Conservation (phyloP, 2,329 filamentous ascomycete genomes). For the Colletotrichum aenigma region DNA sequence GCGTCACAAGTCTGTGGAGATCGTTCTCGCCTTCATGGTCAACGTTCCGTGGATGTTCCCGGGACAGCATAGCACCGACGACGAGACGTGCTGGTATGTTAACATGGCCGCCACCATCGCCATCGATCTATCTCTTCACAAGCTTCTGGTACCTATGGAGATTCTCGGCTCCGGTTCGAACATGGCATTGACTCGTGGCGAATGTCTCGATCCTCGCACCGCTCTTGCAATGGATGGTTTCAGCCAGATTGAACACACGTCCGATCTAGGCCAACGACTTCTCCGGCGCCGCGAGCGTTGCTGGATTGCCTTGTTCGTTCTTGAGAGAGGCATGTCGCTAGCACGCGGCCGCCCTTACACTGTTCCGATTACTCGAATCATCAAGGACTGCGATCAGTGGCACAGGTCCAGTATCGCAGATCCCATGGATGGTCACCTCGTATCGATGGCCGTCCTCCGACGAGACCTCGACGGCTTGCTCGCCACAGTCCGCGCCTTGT, state of each 20-base stretch:
- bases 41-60: conserved; percentile 79
- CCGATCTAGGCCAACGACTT: conserved; percentile 64
- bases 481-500: conserved; percentile 60
- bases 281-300: conserved; percentile 69
- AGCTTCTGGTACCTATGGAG: conserved; percentile 64
- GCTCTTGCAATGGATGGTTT: conserved; percentile 74
- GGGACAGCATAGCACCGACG: conserved; percentile 70
- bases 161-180: conserved; percentile 48
- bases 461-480: conserved; percentile 68
- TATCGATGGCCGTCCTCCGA: conserved; percentile 73
- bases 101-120: conserved; percentile 73
- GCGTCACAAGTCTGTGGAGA: conserved; percentile 72
- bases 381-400: conserved; percentile 73
- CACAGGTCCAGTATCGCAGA: conserved; percentile 68
- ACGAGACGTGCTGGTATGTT: conserved; percentile 75
- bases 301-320: conserved; percentile 75
- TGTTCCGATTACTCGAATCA: conserved; percentile 67
- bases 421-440: conserved; percentile 71
- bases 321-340: conserved; percentile 74
- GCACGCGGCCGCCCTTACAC: conserved; percentile 73
- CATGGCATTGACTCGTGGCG: conserved; percentile 61
- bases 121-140: conserved; percentile 72
- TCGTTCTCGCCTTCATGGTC: conserved; percentile 76
- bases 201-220: conserved; percentile 70
- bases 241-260: conserved; percentile 62